Evolutionary conservation across 441 rosid genomes (phyloP), one percentile per base, ranked within the genome.

Genomic region (Populus hybrid): DNA sequence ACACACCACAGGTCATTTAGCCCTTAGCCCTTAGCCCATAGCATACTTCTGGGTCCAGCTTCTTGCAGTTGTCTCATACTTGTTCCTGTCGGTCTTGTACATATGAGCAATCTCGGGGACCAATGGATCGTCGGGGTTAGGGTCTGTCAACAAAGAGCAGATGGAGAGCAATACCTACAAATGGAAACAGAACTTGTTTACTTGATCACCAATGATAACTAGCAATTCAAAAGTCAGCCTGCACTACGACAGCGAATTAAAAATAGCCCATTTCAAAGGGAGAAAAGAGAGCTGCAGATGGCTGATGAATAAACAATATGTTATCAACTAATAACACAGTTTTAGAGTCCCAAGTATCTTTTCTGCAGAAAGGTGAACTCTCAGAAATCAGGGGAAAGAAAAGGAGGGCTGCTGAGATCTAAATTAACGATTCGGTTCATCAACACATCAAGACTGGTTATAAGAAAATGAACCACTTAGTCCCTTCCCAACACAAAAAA

Each of bases 1-100:
- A 11, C 65, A 71, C 70, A 40, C 81, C 79, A 65, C 63, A 76
- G 69, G 70, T 72, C 30, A 9, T 30, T 24, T 24, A 24, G 24
- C 24, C 24, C 24, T 30, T 30, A 30, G 32, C 32, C 32, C 76
- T 87, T 81, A 89, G 86, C 94, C 97, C 97, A 90, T 92, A 67
- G 93, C 97, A 68, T 92, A 92, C 84, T 92, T 92, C 82, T 92
- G 95, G 79, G 97, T 91, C 97, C 97, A 92, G 88, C 91, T 89
- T 83, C 95, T 85, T 59, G 95, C 95, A 8, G 95, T 92, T 16
- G 93, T 88, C 87, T 90, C 97, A 3, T 92, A 92, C 87, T 90
- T 92, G 79, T 73, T 88, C 85, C 86, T 84, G 88, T 92, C 95
- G 5, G 95, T 88, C 90, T 92, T 92, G 86, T 92, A 92, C 92